A percentile compares a stretch with the other conserved stretches of the same genome.
phyloP scores from a whole-genome alignment of 1,284 basidiomycete genomes.

The Austroboletus novae-zelandiae region DNA sequence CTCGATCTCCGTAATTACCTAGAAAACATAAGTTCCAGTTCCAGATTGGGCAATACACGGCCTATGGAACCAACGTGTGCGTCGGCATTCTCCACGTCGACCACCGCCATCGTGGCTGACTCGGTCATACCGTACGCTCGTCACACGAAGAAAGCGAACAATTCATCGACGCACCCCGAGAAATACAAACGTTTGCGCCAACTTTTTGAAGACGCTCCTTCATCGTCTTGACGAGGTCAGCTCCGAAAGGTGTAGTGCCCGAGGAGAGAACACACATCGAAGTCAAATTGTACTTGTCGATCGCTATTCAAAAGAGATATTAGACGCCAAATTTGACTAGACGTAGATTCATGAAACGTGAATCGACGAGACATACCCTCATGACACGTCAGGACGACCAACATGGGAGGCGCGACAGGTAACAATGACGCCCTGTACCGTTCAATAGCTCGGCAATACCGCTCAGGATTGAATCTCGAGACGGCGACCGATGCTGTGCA shows the following conservation, averaged over 20 bases:
- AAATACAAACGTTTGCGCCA: constrained; percentile 34
- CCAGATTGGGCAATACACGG: constrained; percentile 71
- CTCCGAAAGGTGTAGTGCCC: constrained; percentile 82
- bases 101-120: constrained; percentile 57
- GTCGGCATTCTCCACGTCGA: constrained; percentile 38
- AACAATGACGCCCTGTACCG: constrained; percentile 61
- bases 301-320: constrained; percentile 35
- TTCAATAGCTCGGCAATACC: constrained; percentile 66
- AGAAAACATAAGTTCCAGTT: constrained; percentile 58
- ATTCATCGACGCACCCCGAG: constrained; percentile 42
- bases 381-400: constrained; percentile 69
- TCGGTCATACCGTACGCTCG: constrained; percentile 79
- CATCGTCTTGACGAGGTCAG: constrained; percentile 52
- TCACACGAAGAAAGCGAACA: too few relatives aligned
- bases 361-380: constrained; percentile 40
- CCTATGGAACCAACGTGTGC: constrained; percentile 68
- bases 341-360: neutral
- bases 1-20: constrained; percentile 29
- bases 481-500: constrained; percentile 68
- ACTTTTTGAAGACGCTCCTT: constrained; percentile 39
- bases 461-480: constrained; percentile 69
- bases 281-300: constrained; percentile 68
- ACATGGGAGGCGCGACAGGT: constrained; percentile 82
- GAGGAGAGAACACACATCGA: constrained; percentile 62
- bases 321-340: too few relatives aligned